phyloP scores from a whole-genome alignment of 495 filamentous ascomycete genomes.

The Daldinia decipiens region DNA sequence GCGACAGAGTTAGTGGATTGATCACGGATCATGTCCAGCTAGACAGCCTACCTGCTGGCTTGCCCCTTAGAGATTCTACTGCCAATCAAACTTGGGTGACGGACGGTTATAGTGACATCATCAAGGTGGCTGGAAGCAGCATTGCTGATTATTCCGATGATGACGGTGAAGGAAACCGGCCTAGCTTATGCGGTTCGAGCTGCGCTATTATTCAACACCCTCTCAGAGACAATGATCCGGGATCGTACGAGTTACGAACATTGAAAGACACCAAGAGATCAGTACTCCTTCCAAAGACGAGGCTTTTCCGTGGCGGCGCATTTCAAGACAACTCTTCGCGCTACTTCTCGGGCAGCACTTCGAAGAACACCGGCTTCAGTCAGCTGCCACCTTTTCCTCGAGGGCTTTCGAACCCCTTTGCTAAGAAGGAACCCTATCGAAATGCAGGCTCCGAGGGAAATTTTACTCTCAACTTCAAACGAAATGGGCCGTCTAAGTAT shows the following conservation, averaged over 20 bases:
- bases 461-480: conserved; percentile 16
- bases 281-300: conserved; percentile 43
- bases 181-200: conserved; percentile 33
- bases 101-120: conserved; percentile 7
- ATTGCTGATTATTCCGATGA: conserved; percentile 54
- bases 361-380: conserved; percentile 18
- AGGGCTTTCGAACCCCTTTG: conserved; percentile 44
- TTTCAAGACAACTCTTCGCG: conserved; percentile 45
- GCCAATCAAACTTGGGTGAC: conserved; percentile 44
- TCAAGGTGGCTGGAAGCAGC: conserved; percentile 44
- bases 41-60: not conserved
- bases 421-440: conserved; percentile 18
- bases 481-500: conserved; percentile 30
- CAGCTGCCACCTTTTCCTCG: conserved; percentile 33
- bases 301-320: conserved; percentile 43
- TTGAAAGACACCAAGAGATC: conserved; percentile 43
- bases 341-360: conserved; percentile 23
- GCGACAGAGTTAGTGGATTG: not conserved
- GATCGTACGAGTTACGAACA: conserved; percentile 29
- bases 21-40: not conserved
- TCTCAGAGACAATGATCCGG: not conserved
- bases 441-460: conserved; percentile 15
- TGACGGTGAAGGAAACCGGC: conserved; percentile 11
- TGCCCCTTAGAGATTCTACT: conserved; percentile 2
- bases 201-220: conserved; percentile 47